Evolutionary conservation across 129 eudicot genomes (phyloP).

Genomic region (Lactuca sativa): DNA sequence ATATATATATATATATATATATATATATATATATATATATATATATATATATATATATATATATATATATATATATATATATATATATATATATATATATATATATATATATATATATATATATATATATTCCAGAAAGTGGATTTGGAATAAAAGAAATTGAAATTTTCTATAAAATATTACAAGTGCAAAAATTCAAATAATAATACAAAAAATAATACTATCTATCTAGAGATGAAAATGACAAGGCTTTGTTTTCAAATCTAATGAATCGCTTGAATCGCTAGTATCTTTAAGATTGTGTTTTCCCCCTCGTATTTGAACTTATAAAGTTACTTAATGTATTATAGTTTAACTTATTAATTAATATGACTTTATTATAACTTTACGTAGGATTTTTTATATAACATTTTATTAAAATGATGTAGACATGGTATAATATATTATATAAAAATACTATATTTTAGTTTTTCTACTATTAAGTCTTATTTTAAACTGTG

Average conservation of each 20-base stretch:
- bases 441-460: too few species aligned
- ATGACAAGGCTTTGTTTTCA: slow-evolving; percentile 40
- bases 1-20: too few species aligned
- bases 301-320: not conserved
- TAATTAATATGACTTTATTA: too few species aligned
- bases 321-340: too few species aligned
- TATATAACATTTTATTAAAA: too few species aligned
- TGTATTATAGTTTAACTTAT: not conserved
- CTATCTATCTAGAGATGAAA: slow-evolving; percentile 28
- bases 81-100: not conserved
- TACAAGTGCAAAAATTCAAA: slow-evolving; percentile 33
- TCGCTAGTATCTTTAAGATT: slow-evolving; percentile 12
- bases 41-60: too few species aligned
- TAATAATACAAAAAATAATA: slow-evolving; percentile 36
- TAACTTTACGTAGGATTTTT: not conserved
- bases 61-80: too few species aligned
- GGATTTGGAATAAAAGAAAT: slow-evolving; percentile 6
- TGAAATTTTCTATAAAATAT: not conserved
- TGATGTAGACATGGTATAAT: not conserved
- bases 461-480: too few species aligned
- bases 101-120: not conserved
- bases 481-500: too few species aligned
- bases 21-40: too few species aligned
- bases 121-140: not conserved
- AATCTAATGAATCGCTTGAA: slow-evolving; percentile 13